A percentile compares a stretch with the other conserved stretches of the same genome.
These are phyloP conservation scores for Claviceps cyperi DNA, from an alignment of 2,329 filamentous ascomycete genomes.

Conservation along the genomic window DNA sequence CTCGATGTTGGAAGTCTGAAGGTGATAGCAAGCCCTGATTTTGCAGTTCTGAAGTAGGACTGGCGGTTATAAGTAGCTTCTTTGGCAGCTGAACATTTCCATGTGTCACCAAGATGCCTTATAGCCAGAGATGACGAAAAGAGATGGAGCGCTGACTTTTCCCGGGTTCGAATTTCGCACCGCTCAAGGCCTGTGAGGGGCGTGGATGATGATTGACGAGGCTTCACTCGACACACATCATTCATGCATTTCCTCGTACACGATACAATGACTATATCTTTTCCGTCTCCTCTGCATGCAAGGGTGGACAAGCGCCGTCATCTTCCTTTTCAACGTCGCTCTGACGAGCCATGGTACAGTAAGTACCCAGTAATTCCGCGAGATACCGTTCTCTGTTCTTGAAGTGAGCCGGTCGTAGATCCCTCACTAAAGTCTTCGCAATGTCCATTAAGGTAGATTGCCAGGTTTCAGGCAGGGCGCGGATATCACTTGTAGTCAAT, in stretches of 20 bases:
- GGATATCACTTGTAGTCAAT: slow-evolving; percentile 5
- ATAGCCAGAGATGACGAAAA: no score
- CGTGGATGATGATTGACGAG: background rate
- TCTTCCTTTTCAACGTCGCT: background rate
- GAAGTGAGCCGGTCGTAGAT: slow-evolving; percentile 8
- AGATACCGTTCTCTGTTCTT: slow-evolving; percentile 10
- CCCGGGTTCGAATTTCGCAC: no score
- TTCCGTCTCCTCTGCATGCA: background rate
- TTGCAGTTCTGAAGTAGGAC: no score
- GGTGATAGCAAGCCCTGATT: no score
- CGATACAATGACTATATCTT: background rate
- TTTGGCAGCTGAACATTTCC: no score
- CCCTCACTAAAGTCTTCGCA: slow-evolving; percentile 6
- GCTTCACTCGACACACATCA: background rate
- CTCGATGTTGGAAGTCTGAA: no score
- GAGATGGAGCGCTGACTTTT: no score
- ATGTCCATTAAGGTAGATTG: slow-evolving; percentile 5
- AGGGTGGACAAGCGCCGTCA: background rate
- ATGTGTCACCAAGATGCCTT: no score
- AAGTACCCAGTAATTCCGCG: slow-evolving; percentile 12
- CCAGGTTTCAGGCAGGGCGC: slow-evolving; percentile 6
- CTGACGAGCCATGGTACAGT: slow-evolving; percentile 3
- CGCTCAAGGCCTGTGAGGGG: no score
- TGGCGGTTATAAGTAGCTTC: no score
- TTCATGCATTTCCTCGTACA: background rate